phyloP scores from a whole-genome alignment of 305 asterid genomes.

The Euphrasia arctica region DNA sequence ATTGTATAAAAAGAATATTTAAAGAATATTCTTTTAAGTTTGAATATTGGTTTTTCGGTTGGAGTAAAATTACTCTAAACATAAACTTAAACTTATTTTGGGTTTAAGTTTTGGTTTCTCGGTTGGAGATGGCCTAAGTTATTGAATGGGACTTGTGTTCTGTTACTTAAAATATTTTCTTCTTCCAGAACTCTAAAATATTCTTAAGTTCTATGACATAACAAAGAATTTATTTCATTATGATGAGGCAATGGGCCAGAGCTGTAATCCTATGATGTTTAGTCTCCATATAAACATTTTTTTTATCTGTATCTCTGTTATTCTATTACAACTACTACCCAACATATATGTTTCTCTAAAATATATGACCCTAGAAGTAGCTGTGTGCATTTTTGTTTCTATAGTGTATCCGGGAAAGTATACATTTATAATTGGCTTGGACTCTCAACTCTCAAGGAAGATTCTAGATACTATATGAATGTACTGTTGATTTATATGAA shows the following conservation, averaged over 20 bases:
- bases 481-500: conserved; percentile 10
- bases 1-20: too few relatives aligned
- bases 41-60: too few relatives aligned
- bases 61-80: too few relatives aligned
- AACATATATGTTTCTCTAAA: not conserved
- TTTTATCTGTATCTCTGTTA: conserved; percentile 4
- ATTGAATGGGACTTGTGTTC: not conserved
- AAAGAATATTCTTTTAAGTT: too few relatives aligned
- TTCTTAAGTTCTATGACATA: not conserved
- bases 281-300: not conserved
- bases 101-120: too few relatives aligned
- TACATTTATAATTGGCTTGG: conserved; percentile 7
- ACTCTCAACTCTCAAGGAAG: conserved; percentile 19
- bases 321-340: conserved; percentile 15
- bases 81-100: too few relatives aligned
- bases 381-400: conserved; percentile 17
- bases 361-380: conserved; percentile 7
- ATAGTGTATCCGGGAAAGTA: conserved; percentile 12
- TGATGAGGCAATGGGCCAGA: conserved; percentile 12
- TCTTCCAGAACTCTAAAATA: conserved; percentile 7
- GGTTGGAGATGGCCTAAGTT: too few relatives aligned
- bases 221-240: not conserved
- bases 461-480: conserved; percentile 13
- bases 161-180: conserved; percentile 6
- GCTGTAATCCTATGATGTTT: not conserved